phyloP scores from a whole-genome alignment of 371 early-diverging fungal species.

The Basidiobolus meristosporus region DNA sequence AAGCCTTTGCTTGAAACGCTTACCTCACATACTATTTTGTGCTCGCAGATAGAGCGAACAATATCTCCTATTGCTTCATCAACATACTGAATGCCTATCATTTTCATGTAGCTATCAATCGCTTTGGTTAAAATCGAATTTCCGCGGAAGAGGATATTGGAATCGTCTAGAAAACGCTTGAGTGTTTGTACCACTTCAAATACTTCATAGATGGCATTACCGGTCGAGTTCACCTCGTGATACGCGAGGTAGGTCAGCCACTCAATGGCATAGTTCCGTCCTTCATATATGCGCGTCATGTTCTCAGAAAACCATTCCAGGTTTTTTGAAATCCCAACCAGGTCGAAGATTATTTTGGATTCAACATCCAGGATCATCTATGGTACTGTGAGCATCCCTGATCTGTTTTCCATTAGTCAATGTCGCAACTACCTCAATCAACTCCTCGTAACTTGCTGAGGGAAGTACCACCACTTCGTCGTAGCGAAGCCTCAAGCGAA shows the following conservation, averaged over 20 bases:
- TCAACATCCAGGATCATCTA: conserved; percentile 20
- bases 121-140: conserved; percentile 60
- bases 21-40: conserved; percentile 38
- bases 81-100: conserved; percentile 47
- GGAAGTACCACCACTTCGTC: conserved; percentile 29
- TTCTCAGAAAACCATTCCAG: conserved; percentile 32
- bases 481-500: conserved; percentile 26
- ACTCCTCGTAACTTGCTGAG: background rate
- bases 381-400: too few relatives aligned
- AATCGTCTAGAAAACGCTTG: too few relatives aligned
- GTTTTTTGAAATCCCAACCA: conserved; percentile 17
- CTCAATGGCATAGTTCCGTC: conserved; percentile 13
- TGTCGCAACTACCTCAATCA: too few relatives aligned
- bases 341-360: conserved; percentile 20
- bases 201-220: too few relatives aligned
- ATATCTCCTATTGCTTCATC: conserved; percentile 43
- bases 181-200: too few relatives aligned
- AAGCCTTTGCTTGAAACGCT: too few relatives aligned
- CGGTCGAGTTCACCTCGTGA: conserved; percentile 22
- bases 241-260: conserved; percentile 38
- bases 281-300: conserved; percentile 26
- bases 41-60: conserved; percentile 27
- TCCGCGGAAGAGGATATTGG: conserved; percentile 29
- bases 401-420: too few relatives aligned
- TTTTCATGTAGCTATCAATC: conserved; percentile 63